phyloP scores from a whole-genome alignment of 1,284 basidiomycete genomes.

The Trichosporon faecale region DNA sequence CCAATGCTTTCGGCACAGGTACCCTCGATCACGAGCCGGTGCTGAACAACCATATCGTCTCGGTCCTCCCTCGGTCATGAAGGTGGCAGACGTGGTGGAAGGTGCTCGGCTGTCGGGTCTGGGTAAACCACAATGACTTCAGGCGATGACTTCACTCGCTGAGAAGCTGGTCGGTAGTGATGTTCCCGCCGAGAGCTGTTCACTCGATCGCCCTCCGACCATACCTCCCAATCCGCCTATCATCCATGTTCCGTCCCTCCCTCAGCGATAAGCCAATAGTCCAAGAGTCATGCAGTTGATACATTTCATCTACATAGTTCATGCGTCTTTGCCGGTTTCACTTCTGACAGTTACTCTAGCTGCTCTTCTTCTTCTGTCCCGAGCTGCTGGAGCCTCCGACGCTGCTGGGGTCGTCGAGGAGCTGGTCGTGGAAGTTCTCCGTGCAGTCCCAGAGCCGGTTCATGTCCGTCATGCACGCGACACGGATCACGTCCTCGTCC shows the following conservation, averaged over 20 bases:
- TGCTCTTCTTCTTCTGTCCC: background rate
- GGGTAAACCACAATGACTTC: background rate
- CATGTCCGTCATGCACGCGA: conserved; percentile 37
- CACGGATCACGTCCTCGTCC: conserved; percentile 36
- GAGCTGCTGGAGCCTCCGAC: conserved; percentile 6
- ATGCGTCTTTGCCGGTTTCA: background rate
- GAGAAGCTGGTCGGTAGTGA: too few species aligned
- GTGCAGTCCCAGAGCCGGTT: conserved; percentile 48
- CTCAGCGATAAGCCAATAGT: too few species aligned
- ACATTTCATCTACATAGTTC: background rate
- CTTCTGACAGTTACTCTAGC: background rate
- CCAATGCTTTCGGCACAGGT: background rate
- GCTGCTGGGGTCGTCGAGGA: conserved; percentile 22
- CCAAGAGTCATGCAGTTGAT: background rate
- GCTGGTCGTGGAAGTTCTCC: conserved; percentile 27
- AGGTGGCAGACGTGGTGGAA: background rate
- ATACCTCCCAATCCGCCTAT: background rate
- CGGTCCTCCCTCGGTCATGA: background rate
- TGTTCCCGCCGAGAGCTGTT: background rate
- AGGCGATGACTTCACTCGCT: too few species aligned
- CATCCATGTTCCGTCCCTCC: too few species aligned
- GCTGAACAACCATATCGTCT: background rate
- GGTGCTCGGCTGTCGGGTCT: background rate
- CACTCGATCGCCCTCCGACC: background rate
- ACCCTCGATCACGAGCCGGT: too few species aligned